Percentiles rank a stretch among this genome's conserved stretches.
These are phyloP conservation scores for Clarireedia homoeocarpa DNA, from an alignment of 2,329 filamentous ascomycete species.

Conservation along the genomic window DNA sequence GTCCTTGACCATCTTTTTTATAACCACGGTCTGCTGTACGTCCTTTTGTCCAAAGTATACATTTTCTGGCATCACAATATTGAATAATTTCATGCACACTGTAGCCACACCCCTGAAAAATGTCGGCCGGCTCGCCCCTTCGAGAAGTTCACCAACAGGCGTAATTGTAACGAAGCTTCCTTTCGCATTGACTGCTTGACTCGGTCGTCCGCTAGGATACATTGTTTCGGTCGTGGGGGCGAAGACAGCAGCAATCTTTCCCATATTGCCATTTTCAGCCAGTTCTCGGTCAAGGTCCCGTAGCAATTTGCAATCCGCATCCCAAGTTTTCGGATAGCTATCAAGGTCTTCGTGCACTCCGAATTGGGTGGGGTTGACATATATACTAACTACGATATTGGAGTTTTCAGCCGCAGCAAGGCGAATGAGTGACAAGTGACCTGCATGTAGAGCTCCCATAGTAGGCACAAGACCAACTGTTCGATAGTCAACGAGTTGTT, in stretches of 20 bases:
- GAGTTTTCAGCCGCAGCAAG: conserved; percentile 77
- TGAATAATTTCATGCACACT: conserved; percentile 90
- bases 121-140: conserved; percentile 79
- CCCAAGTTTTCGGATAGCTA: conserved; percentile 88
- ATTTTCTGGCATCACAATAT: conserved; percentile 67
- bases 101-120: conserved; percentile 97
- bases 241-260: conserved; percentile 75
- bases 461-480: conserved; percentile 87
- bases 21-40: conserved; percentile 88
- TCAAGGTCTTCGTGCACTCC: conserved; percentile 79
- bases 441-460: conserved; percentile 94
- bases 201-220: conserved; percentile 72
- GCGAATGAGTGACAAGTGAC: conserved; percentile 80
- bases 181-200: conserved; percentile 62
- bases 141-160: conserved; percentile 71
- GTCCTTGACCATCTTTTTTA: conserved; percentile 79
- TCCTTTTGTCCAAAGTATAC: conserved; percentile 98
- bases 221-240: conserved; percentile 75
- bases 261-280: conserved; percentile 49
- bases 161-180: conserved; percentile 91
- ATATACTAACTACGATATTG: conserved; percentile 84
- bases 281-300: conserved; percentile 63
- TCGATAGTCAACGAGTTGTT: conserved; percentile 57
- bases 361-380: conserved; percentile 96
- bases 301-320: conserved; percentile 62